A percentile compares a stretch with the other conserved stretches of the same genome.
phyloP scores from a whole-genome alignment of 2,329 filamentous ascomycete species.

The Claviceps monticola region DNA sequence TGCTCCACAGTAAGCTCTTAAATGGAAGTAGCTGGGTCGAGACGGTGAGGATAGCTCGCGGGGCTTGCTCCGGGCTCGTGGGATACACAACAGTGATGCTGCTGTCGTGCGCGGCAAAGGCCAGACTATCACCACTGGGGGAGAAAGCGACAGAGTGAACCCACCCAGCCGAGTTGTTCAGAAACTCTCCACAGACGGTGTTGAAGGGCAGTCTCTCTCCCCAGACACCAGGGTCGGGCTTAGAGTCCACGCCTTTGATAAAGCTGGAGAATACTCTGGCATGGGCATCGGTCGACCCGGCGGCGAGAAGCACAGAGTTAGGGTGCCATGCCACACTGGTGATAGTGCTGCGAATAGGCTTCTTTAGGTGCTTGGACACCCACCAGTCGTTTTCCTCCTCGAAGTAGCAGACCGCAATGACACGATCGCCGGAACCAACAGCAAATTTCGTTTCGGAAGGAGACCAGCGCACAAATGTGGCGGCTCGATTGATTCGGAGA shows the following conservation, averaged over 20 bases:
- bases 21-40: slow-evolving; percentile 85
- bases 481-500: slow-evolving; percentile 90
- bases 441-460: slow-evolving; percentile 96
- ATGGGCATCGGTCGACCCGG: slow-evolving; percentile 94
- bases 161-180: slow-evolving; percentile 96
- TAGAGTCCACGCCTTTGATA: slow-evolving; percentile 83
- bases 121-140: slow-evolving; percentile 81
- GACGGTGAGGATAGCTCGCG: slow-evolving; percentile 78
- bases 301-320: slow-evolving; percentile 87
- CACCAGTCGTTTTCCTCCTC: slow-evolving; percentile 99
- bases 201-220: slow-evolving; percentile 94
- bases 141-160: slow-evolving; percentile 89
- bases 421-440: slow-evolving; percentile 85
- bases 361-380: slow-evolving; percentile 99
- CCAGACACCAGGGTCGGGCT: slow-evolving; percentile 80
- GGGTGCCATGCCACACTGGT: slow-evolving; percentile 94
- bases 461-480: slow-evolving; percentile 94
- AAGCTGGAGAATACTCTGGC: slow-evolving; percentile 90
- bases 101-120: slow-evolving; percentile 90
- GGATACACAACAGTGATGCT: slow-evolving; percentile 96
- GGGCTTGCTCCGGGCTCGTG: slow-evolving; percentile 76
- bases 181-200: slow-evolving; percentile 90
- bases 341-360: slow-evolving; percentile 94
- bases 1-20: slow-evolving; percentile 83
- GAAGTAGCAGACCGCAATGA: slow-evolving; percentile 96